Evolutionary conservation across 2,329 filamentous ascomycete species (phyloP).

Genomic region (Zymoseptoria brevis): DNA sequence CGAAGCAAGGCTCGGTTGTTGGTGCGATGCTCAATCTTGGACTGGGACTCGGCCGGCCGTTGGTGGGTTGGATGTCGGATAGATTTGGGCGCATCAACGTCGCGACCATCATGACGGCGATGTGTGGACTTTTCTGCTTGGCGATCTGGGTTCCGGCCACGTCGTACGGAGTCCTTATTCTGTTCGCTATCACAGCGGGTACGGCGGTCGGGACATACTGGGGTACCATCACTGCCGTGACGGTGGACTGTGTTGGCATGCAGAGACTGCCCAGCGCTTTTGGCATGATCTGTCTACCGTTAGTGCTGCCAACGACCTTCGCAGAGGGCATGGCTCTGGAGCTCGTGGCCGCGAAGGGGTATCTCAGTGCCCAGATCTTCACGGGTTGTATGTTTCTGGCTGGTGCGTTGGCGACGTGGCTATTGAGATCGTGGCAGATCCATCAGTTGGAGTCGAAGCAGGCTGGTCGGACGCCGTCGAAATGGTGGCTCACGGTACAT

Average conservation of each 20-base stretch:
- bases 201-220: slow-evolving; percentile 21
- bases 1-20: slow-evolving; percentile 19
- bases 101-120: slow-evolving; percentile 17
- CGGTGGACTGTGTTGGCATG: slow-evolving; percentile 23
- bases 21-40: slow-evolving; percentile 21
- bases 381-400: slow-evolving; percentile 51
- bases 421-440: slow-evolving; percentile 53
- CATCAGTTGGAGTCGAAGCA: slow-evolving; percentile 35
- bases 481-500: not conserved
- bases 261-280: slow-evolving; percentile 19
- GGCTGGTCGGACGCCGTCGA: not conserved
- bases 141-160: slow-evolving; percentile 20
- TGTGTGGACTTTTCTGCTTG: slow-evolving; percentile 19
- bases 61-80: slow-evolving; percentile 18
- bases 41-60: slow-evolving; percentile 20
- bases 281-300: slow-evolving; percentile 20
- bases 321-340: slow-evolving; percentile 22
- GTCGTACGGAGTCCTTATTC: slow-evolving; percentile 14
- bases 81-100: slow-evolving; percentile 21
- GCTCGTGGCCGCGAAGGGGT: slow-evolving; percentile 27
- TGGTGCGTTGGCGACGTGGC: slow-evolving; percentile 43
- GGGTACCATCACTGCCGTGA: slow-evolving; percentile 21
- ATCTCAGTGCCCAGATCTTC: slow-evolving; percentile 50
- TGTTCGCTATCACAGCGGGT: slow-evolving; percentile 18
- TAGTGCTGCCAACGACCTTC: slow-evolving; percentile 22